A percentile compares a stretch with the other conserved stretches of the same genome.
Conservation (phyloP, 2,329 filamentous ascomycete genomes). For the Alternaria longipes region DNA sequence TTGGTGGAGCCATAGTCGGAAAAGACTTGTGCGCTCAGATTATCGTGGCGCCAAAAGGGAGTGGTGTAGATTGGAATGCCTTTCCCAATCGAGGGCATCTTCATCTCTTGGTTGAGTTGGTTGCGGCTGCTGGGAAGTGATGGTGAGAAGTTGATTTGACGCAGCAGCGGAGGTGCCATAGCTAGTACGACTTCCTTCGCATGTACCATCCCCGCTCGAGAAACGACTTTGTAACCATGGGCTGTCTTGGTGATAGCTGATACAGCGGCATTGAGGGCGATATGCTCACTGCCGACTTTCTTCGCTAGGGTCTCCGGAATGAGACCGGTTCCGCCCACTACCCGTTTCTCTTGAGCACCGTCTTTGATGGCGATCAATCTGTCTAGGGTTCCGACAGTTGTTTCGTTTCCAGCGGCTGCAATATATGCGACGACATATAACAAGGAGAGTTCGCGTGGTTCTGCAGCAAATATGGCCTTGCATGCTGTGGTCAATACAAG, state of each 20-base stretch:
- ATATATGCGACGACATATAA: conserved; percentile 33
- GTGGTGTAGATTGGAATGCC: conserved; percentile 58
- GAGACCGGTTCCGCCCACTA: conserved; percentile 32
- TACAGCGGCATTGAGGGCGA: conserved; percentile 30
- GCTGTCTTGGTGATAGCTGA: conserved; percentile 21
- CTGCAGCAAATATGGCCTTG: conserved; percentile 25
- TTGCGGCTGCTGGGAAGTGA: conserved; percentile 55
- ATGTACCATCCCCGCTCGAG: conserved; percentile 36
- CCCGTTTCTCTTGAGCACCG: conserved; percentile 31
- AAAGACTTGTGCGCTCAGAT: conserved; percentile 54
- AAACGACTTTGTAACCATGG: conserved; percentile 21
- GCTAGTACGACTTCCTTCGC: conserved; percentile 60
- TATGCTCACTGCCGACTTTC: conserved; percentile 23
- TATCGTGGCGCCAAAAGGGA: conserved; percentile 59
- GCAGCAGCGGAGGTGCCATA: conserved; percentile 58
- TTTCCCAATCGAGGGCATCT: conserved; percentile 62
- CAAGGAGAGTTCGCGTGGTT: conserved; percentile 25
- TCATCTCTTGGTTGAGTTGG: conserved; percentile 47
- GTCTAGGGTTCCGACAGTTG: conserved; percentile 20
- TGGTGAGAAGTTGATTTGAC: conserved; percentile 60
- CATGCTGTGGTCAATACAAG: conserved; percentile 21
- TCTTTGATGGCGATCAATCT: conserved; percentile 20
- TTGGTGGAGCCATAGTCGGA: conserved; percentile 21
- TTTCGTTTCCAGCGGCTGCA: conserved; percentile 31
- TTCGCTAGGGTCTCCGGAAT: conserved; percentile 29